Percentiles rank a stretch among this genome's conserved stretches.
Evolutionary conservation across 2,329 filamentous ascomycete species (phyloP).

Genomic region (Colletotrichum scovillei): DNA sequence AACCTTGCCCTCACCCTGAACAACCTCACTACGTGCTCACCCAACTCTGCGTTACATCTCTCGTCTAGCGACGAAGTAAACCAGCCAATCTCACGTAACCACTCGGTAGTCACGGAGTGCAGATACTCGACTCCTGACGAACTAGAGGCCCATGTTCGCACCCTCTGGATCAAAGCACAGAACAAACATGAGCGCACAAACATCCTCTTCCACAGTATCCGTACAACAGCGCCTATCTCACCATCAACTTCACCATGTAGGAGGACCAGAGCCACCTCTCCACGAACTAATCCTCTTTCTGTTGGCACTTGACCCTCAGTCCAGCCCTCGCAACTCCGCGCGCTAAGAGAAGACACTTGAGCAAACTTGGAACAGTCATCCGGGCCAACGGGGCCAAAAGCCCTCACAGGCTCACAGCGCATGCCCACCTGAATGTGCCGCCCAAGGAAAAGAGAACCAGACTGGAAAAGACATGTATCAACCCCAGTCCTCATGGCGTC

Average conservation of each 20-base stretch:
- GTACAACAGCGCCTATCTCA: not conserved
- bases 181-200: not conserved
- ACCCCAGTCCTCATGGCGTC: not conserved
- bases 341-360: constrained; percentile 15
- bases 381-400: not conserved
- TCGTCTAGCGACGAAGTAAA: not conserved
- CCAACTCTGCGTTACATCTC: not conserved
- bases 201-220: not conserved
- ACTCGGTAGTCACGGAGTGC: not conserved
- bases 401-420: not conserved
- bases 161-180: not conserved
- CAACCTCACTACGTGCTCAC: not conserved
- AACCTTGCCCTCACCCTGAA: not conserved
- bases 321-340: not conserved
- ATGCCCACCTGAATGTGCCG: not conserved
- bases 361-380: constrained; percentile 4
- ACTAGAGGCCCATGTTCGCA: not conserved
- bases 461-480: not conserved
- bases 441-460: not conserved
- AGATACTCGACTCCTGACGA: not conserved
- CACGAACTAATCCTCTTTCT: not conserved
- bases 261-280: not conserved
- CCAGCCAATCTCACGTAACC: not conserved
- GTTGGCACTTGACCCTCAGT: not conserved
- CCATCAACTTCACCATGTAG: not conserved